Percentiles rank a stretch among this genome's conserved stretches.
phyloP scores from a whole-genome alignment of 2,329 filamentous ascomycete genomes.

The Lasiodiplodia theobromae region DNA sequence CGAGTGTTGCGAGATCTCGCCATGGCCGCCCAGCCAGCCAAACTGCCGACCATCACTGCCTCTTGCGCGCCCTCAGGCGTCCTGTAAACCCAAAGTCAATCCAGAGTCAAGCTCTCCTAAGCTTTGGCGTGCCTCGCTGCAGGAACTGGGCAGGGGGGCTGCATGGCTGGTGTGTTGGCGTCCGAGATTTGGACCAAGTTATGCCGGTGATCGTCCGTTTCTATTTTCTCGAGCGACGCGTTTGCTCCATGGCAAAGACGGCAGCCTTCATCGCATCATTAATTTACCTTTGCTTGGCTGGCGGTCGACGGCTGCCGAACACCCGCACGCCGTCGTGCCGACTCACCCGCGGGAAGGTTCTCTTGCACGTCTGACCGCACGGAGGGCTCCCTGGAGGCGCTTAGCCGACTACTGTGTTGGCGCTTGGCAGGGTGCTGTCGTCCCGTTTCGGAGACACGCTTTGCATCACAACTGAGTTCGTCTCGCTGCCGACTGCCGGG shows the following conservation, averaged over 20 bases:
- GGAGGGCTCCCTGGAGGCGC: background rate
- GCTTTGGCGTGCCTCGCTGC: background rate
- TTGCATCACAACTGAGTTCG: conserved; percentile 17
- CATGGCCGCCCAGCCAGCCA: background rate
- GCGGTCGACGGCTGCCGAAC: background rate
- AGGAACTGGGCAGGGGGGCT: background rate
- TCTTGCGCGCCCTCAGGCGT: background rate
- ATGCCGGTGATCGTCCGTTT: conserved; percentile 12
- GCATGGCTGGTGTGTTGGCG: background rate
- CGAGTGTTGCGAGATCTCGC: background rate
- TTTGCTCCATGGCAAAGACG: background rate
- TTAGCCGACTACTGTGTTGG: background rate
- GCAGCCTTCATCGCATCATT: conserved; percentile 4
- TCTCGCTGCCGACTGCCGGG: conserved; percentile 5
- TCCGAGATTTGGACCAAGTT: background rate
- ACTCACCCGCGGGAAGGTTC: conserved; percentile 6
- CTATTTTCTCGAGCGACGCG: background rate
- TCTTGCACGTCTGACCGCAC: background rate
- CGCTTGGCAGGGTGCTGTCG: background rate
- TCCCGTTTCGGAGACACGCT: background rate
- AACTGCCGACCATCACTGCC: background rate
- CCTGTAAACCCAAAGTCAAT: background rate
- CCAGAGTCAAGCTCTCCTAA: background rate
- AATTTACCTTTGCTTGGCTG: background rate
- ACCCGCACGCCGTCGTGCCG: background rate